Conservation (phyloP, 2,329 filamentous ascomycete species). For the Ilyonectria destructans region DNA sequence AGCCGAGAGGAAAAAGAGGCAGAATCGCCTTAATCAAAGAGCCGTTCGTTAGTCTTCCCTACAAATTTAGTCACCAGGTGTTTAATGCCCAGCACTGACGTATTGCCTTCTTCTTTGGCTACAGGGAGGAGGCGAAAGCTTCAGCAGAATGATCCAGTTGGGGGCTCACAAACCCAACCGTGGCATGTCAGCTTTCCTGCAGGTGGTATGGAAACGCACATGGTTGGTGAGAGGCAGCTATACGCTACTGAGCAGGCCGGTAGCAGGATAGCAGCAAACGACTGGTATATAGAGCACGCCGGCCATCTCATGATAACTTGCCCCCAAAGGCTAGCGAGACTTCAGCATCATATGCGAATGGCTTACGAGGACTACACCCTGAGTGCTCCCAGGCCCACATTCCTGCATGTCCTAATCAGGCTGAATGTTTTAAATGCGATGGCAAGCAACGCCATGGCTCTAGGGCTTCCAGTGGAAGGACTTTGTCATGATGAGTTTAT, state of each 20-base stretch:
- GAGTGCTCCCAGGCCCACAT: not conserved
- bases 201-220: not conserved
- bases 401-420: constrained; percentile 20
- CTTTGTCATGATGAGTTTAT: constrained; percentile 29
- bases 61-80: not conserved
- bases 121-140: not conserved
- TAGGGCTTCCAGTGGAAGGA: constrained; percentile 10
- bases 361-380: constrained; percentile 21
- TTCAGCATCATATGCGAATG: not conserved
- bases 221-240: not conserved
- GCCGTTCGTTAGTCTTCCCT: constrained; percentile 13
- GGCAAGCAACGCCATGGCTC: constrained; percentile 8
- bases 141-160: not conserved
- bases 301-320: not conserved
- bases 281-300: not conserved
- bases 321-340: not conserved
- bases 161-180: not conserved
- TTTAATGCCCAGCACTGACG: not conserved
- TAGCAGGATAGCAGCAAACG: not conserved
- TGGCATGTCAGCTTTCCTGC: not conserved
- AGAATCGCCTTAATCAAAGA: constrained; percentile 31
- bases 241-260: not conserved
- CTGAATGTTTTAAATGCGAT: constrained; percentile 25
- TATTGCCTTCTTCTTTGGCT: not conserved
- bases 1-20: constrained; percentile 21